phyloP scores from a whole-genome alignment of 331 rosid species.

The Cydonia oblonga region DNA sequence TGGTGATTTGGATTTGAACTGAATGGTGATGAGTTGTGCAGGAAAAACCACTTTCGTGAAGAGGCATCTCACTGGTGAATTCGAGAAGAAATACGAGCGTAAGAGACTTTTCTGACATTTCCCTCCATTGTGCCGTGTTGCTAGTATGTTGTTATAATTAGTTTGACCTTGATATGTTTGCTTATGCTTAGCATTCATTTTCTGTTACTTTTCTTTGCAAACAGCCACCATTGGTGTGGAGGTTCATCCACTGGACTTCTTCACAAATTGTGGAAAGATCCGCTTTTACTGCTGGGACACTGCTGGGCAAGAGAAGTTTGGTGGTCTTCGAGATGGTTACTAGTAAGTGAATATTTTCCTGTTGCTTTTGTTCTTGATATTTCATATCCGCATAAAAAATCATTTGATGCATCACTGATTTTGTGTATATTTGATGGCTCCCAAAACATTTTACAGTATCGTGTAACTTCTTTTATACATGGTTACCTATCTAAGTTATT shows the following conservation, averaged over 20 bases:
- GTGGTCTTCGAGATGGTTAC: conserved; percentile 66
- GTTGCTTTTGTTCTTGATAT: not conserved
- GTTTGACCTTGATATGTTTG: not conserved
- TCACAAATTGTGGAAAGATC: conserved; percentile 48
- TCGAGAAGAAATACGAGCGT: conserved; percentile 73
- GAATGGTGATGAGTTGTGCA: conserved; percentile 1
- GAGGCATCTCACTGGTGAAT: conserved; percentile 34
- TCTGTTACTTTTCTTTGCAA: not conserved
- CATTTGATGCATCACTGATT: too few relatives aligned
- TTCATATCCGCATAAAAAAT: not conserved
- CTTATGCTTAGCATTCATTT: too few relatives aligned
- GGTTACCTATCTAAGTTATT: not conserved
- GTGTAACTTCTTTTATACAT: too few relatives aligned
- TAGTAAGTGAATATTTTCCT: conserved; percentile 31
- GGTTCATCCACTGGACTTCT: conserved; percentile 63
- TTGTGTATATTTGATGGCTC: too few relatives aligned
- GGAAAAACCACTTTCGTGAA: conserved; percentile 51
- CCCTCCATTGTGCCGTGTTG: not conserved
- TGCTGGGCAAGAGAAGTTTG: conserved; percentile 72
- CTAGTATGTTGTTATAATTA: not conserved
- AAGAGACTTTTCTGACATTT: not conserved
- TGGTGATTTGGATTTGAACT: not conserved
- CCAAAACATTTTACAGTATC: too few relatives aligned
- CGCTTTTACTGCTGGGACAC: conserved; percentile 74
- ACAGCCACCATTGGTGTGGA: conserved; percentile 73